Evolutionary conservation across 345 rosid species (phyloP), one percentile per base, ranked within the genome.

Genomic region (Acer campestre): DNA sequence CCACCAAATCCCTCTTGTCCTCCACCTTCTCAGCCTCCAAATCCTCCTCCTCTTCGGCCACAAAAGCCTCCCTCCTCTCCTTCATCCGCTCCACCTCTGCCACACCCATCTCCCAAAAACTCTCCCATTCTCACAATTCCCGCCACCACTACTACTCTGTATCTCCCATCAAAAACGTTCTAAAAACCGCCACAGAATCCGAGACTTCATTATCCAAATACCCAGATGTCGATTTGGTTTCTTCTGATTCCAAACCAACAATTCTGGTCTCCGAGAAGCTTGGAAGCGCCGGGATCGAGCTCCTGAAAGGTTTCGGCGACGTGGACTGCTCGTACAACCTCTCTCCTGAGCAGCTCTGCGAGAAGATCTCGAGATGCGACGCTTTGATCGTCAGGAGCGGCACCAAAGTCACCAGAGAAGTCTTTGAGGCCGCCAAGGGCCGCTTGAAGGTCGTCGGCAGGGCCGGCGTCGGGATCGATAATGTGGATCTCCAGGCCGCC

Each of bases 301-400:
- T 92, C 71, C 80, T 92, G 55, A 79, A 83, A 8, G 75, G 74
- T 75, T 86, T 80, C 48, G 97, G 90, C 4, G 75, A 89, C 49
- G 89, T 94, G 29, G 94, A 92, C 61, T 94, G 98, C 82, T 84
- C 83, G 16, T 90, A 92, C 74, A 90, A 86, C 27, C 88, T 94
- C 9, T 86, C 94, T 0, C 90, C 80, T 0, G 90, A 91, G 42
- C 86, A 87, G 49, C 88, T 93, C 1, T 82, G 88, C 74, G 81
- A 78, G 73, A 93, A 84, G 84, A 90, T 93, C 67, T 72, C 81
- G 5, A 71, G 67, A 49, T 89, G 85, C 76, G 94, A 93, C 42
- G 96, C 96, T 6, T 64, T 93, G 90, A 93, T 91, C 74, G 94
- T 93, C 66, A 88, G 98, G 83, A 93, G 98, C 58, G 94, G 93